phyloP scores from a whole-genome alignment of 139 green algal species.

The Chlorella sp. region DNA sequence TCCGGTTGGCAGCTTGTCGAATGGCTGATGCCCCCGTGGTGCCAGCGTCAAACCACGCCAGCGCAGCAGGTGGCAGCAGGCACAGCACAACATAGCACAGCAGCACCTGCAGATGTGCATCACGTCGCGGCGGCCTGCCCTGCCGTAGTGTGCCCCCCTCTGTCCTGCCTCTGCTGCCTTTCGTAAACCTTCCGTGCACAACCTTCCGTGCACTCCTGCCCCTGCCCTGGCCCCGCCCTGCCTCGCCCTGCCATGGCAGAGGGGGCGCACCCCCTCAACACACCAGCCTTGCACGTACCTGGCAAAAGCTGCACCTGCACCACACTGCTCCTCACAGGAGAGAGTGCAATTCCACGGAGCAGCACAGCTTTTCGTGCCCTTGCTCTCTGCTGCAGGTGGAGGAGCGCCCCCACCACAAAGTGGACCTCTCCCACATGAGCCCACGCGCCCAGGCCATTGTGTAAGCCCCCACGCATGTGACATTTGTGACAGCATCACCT shows the following conservation, averaged over 20 bases:
- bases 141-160: no score
- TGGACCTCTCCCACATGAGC: neutral
- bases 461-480: neutral
- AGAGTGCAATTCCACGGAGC: no score
- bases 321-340: no score
- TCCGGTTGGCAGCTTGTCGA: neutral
- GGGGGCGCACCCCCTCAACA: no score
- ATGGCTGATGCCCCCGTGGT: no score
- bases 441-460: slow-evolving; percentile 11
- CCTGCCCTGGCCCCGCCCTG: neutral
- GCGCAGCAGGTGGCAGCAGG: neutral
- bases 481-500: no score
- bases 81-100: neutral
- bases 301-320: no score
- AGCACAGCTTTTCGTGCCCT: no score
- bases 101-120: neutral
- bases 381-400: neutral
- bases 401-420: neutral
- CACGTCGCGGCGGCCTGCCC: neutral
- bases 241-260: neutral
- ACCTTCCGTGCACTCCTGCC: neutral
- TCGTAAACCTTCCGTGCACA: no score
- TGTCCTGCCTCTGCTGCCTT: no score
- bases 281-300: no score
- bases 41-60: no score